Conservation (phyloP, 2,329 filamentous ascomycete genomes). For the Aspergillus fumigatus region DNA sequence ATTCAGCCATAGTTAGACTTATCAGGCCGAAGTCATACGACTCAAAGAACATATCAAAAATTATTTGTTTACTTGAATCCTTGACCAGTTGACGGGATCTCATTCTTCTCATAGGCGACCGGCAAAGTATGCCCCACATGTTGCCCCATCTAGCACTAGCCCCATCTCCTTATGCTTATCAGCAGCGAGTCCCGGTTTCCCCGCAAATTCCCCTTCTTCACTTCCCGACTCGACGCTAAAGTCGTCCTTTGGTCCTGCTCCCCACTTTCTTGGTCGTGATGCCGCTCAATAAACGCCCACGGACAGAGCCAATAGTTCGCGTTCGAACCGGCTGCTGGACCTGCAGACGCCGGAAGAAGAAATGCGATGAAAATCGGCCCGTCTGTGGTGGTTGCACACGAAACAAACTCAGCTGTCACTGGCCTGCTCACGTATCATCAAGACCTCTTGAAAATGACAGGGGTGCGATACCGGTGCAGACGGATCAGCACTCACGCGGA, state of each 20-base stretch:
- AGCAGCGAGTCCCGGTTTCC: background rate
- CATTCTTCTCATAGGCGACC: too few relatives aligned
- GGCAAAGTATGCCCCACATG: background rate
- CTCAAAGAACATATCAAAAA: too few relatives aligned
- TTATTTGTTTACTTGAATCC: too few relatives aligned
- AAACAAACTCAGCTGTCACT: conserved; percentile 26
- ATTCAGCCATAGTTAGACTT: too few relatives aligned
- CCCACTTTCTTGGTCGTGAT: conserved; percentile 6
- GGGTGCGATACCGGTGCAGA: background rate
- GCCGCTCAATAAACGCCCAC: conserved; percentile 20
- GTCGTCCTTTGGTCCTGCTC: background rate
- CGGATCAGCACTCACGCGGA: background rate
- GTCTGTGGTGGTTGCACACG: conserved; percentile 28
- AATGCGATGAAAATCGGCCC: conserved; percentile 32
- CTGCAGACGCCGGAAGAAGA: conserved; percentile 31
- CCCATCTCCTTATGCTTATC: background rate
- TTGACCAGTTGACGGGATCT: background rate
- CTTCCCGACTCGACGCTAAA: background rate
- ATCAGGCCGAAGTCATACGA: too few relatives aligned
- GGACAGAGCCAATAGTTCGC: conserved; percentile 26
- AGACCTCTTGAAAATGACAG: background rate
- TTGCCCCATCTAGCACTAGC: background rate
- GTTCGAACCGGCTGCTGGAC: conserved; percentile 30
- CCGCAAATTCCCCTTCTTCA: background rate
- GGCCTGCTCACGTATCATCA: conserved; percentile 19